Evolutionary conservation across 2,329 filamentous ascomycete species (phyloP).

Genomic region (Cercospora sesami): DNA sequence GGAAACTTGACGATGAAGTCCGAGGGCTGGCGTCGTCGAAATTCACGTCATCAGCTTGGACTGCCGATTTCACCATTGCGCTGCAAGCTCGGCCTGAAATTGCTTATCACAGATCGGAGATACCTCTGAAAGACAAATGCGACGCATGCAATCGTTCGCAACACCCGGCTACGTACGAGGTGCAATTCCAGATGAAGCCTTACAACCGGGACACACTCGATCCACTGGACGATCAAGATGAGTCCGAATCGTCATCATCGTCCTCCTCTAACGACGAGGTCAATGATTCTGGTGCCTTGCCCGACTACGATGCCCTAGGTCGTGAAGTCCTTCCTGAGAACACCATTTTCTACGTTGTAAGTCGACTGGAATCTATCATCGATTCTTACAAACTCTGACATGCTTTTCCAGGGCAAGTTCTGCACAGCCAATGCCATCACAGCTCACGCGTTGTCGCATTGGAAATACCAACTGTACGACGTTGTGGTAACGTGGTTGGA

Average conservation of each 20-base stretch:
- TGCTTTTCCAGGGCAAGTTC: neutral
- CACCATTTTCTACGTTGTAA: conserved; percentile 45
- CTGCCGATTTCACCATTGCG: conserved; percentile 62
- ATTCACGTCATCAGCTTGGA: conserved; percentile 72
- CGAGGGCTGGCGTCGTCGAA: conserved; percentile 67
- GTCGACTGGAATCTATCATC: no score
- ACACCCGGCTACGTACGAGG: conserved; percentile 66
- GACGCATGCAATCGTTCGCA: conserved; percentile 69
- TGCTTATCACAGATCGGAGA: conserved; percentile 40
- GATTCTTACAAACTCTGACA: no score
- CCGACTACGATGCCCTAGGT: conserved; percentile 52
- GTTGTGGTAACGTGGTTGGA: conserved; percentile 66
- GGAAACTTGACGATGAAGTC: conserved; percentile 70
- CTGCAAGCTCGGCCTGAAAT: conserved; percentile 66
- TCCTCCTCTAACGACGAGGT: conserved; percentile 34
- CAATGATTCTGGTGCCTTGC: conserved; percentile 39
- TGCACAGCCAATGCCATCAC: conserved; percentile 33
- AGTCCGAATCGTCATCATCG: conserved; percentile 42
- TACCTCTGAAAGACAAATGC: conserved; percentile 52
- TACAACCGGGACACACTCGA: conserved; percentile 68
- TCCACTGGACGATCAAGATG: conserved; percentile 59
- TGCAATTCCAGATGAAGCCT: conserved; percentile 64
- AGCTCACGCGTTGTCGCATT: conserved; percentile 71
- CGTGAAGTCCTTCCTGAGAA: conserved; percentile 47
- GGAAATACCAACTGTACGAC: conserved; percentile 72